These are phyloP conservation scores for Xylaria palmicola DNA, from an alignment of 495 filamentous ascomycete species.

Conservation along the genomic window DNA sequence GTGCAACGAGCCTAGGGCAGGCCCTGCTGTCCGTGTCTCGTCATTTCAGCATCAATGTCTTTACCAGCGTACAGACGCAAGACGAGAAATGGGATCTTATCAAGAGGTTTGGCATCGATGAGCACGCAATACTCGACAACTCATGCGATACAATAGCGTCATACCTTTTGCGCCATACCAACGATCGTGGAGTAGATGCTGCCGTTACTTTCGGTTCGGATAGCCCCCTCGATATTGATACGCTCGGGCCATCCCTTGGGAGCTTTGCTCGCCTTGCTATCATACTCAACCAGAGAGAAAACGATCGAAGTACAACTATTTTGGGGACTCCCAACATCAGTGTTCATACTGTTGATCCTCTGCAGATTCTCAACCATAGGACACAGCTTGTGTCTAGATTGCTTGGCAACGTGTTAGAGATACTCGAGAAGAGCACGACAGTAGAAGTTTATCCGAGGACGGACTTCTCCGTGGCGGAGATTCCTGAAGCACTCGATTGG, in stretches of 20 bases:
- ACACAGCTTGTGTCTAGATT: slow-evolving; percentile 19
- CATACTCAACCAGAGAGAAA: slow-evolving; percentile 38
- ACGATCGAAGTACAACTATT: slow-evolving; percentile 39
- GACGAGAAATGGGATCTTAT: slow-evolving; percentile 41
- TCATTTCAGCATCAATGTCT: slow-evolving; percentile 45
- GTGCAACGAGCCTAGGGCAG: slow-evolving; percentile 48
- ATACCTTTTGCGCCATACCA: slow-evolving; percentile 42
- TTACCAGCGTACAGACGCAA: slow-evolving; percentile 18
- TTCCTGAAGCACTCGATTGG: slow-evolving; percentile 46
- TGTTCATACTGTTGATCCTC: slow-evolving; percentile 42
- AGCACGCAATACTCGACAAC: slow-evolving; percentile 45
- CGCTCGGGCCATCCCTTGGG: slow-evolving; percentile 46
- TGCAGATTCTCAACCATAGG: slow-evolving; percentile 24
- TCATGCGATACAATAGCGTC: slow-evolving; percentile 31
- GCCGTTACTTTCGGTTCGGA: slow-evolving; percentile 33
- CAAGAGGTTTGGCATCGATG: slow-evolving; percentile 37
- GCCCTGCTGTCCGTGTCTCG: slow-evolving; percentile 47
- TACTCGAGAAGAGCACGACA: slow-evolving; percentile 29
- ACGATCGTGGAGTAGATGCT: slow-evolving; percentile 48
- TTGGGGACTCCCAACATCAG: slow-evolving; percentile 27
- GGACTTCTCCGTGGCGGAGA: slow-evolving; percentile 34
- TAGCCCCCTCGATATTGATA: slow-evolving; percentile 51
- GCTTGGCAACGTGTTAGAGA: slow-evolving; percentile 23
- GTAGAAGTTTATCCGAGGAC: slow-evolving; percentile 35
- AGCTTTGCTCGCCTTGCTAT: slow-evolving; percentile 54